Evolutionary conservation across 2,329 filamentous ascomycete genomes (phyloP).

Genomic region (Amauroascus verrucosus): DNA sequence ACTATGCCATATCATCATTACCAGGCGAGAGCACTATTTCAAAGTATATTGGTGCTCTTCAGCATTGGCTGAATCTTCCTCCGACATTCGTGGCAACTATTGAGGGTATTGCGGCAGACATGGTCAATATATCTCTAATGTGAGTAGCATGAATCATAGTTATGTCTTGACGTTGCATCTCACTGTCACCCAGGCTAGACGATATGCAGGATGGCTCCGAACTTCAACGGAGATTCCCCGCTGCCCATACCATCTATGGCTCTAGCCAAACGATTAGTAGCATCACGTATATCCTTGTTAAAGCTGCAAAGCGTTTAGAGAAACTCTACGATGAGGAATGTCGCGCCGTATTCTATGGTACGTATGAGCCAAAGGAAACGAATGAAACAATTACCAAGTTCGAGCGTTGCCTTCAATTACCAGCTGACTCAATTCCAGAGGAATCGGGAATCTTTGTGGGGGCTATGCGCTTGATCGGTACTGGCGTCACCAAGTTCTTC

Average conservation of each 20-base stretch:
- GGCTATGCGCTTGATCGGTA: conserved; percentile 43
- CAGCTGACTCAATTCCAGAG: conserved; percentile 19
- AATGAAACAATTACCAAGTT: conserved; percentile 32
- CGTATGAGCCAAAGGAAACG: conserved; percentile 35
- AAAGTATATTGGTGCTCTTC: conserved; percentile 7
- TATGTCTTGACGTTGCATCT: neutral
- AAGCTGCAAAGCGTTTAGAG: neutral
- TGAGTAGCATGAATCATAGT: neutral
- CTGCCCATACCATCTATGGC: conserved; percentile 43
- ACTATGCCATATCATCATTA: conserved; percentile 4
- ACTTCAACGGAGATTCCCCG: conserved; percentile 40
- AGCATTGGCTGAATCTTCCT: neutral
- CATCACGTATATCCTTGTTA: conserved; percentile 32
- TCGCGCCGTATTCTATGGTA: conserved; percentile 13
- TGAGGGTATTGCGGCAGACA: neutral
- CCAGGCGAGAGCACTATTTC: conserved; percentile 7
- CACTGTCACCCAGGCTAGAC: conserved; percentile 1
- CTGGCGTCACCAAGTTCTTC: conserved; percentile 40
- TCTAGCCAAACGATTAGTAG: conserved; percentile 44
- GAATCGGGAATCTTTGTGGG: conserved; percentile 40
- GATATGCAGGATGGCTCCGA: conserved; percentile 11
- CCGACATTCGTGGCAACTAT: neutral
- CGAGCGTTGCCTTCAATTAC: conserved; percentile 18
- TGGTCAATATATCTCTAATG: conserved; percentile 12
- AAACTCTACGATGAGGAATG: neutral